Conservation (phyloP, 305 asterid species). For the Salvia sclarea region DNA sequence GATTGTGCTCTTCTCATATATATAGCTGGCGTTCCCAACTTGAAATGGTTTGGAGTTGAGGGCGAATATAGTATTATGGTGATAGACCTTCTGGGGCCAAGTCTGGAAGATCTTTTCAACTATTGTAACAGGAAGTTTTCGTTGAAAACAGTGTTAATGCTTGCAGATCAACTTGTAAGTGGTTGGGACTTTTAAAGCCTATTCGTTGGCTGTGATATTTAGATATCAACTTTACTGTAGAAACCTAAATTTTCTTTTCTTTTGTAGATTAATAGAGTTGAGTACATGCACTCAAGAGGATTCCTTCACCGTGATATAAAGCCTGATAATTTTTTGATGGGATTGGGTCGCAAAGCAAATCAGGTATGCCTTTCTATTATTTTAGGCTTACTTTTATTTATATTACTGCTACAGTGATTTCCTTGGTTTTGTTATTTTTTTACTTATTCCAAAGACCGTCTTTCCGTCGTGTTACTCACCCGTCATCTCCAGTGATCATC, state of each 20-base stretch:
- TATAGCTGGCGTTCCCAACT: slow-evolving; percentile 86
- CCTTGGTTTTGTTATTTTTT: slow-evolving; percentile 1
- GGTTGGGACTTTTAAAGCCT: slow-evolving; percentile 16
- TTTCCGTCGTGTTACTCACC: slow-evolving; percentile 3
- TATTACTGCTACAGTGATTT: neutral
- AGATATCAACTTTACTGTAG: slow-evolving; percentile 15
- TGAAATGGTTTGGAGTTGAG: slow-evolving; percentile 94
- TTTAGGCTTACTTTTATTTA: slow-evolving; percentile 20
- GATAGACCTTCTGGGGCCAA: slow-evolving; percentile 98
- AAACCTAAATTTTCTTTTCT: slow-evolving; percentile 25
- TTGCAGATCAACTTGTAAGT: slow-evolving; percentile 94
- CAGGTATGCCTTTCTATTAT: slow-evolving; percentile 61
- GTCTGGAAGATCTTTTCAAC: slow-evolving; percentile 95
- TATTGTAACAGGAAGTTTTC: slow-evolving; percentile 86
- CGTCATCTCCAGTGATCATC: neutral
- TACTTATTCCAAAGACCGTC: neutral
- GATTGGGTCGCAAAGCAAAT: slow-evolving; percentile 97
- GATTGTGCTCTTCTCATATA: slow-evolving; percentile 32
- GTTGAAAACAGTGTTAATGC: slow-evolving; percentile 95
- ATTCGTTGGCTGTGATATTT: slow-evolving; percentile 16
- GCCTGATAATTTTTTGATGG: slow-evolving; percentile 98
- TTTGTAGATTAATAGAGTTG: slow-evolving; percentile 91
- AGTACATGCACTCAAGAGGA: slow-evolving; percentile 96
- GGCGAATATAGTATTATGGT: slow-evolving; percentile 90
- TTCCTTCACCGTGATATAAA: slow-evolving; percentile 99